phyloP scores from a whole-genome alignment of 2,329 filamentous ascomycete species.

The Ophiostoma tasmaniense region DNA sequence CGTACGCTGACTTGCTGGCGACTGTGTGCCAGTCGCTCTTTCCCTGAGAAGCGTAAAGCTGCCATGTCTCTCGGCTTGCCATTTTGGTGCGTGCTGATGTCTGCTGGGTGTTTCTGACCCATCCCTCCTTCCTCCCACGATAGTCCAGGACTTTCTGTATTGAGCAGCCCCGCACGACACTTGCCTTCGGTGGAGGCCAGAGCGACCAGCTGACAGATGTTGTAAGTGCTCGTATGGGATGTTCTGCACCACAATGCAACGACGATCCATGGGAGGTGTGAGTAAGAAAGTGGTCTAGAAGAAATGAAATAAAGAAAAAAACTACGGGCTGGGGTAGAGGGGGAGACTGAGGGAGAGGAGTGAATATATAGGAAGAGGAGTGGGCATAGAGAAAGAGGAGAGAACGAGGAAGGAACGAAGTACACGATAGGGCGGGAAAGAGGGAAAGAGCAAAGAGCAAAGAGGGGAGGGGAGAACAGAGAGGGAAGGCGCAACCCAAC shows the following conservation, averaged over 20 bases:
- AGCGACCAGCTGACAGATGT: not conserved
- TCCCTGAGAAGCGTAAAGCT: not conserved
- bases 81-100: not conserved
- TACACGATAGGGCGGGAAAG: not conserved
- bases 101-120: not conserved
- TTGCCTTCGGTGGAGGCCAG: slow-evolving; percentile 5
- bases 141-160: slow-evolving; percentile 11
- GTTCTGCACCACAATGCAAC: not conserved
- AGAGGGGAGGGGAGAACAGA: not conserved
- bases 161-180: slow-evolving; percentile 14
- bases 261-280: slow-evolving; percentile 2
- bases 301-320: no score
- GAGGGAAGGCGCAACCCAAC: not conserved
- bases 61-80: not conserved
- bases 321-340: not conserved
- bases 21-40: not conserved
- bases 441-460: not conserved
- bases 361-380: not conserved
- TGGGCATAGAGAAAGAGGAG: slow-evolving; percentile 1
- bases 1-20: not conserved
- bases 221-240: slow-evolving; percentile 5
- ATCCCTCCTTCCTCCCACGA: slow-evolving; percentile 3
- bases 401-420: not conserved
- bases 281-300: not conserved
- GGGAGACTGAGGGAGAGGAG: not conserved